Percentiles rank a stretch among this genome's conserved stretches.
phyloP scores from a whole-genome alignment of 176 grass and related monocot species.

The Raddia guianensis region DNA sequence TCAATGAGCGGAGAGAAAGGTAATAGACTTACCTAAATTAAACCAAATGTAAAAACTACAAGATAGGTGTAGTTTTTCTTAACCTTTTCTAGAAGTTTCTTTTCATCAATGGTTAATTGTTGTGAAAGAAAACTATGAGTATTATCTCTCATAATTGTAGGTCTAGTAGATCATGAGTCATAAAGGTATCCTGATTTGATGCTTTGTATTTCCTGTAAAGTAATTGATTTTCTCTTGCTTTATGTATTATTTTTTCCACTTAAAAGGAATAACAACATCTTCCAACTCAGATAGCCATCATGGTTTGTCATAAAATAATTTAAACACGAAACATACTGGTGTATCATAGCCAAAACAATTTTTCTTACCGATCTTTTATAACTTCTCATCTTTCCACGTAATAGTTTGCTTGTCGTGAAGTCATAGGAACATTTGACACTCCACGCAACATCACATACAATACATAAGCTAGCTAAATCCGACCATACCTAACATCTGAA shows the following conservation, averaged over 20 bases:
- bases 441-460: too few relatives aligned
- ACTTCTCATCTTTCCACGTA: background rate
- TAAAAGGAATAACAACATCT: background rate
- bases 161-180: background rate
- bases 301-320: background rate
- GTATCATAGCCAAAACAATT: background rate
- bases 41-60: background rate
- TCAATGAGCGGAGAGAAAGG: too few relatives aligned
- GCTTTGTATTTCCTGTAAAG: background rate
- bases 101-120: background rate
- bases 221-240: background rate
- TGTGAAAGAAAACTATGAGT: background rate
- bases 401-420: too few relatives aligned
- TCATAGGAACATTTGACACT: rapidly evolving
- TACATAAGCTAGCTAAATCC: background rate
- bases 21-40: too few relatives aligned
- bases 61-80: background rate
- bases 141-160: background rate
- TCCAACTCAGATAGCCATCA: background rate
- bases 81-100: background rate
- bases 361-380: too few relatives aligned
- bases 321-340: too few relatives aligned
- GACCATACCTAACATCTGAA: background rate
- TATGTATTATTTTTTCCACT: background rate
- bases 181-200: background rate